These are phyloP conservation scores for Meyerozyma smithsonii DNA, from an alignment of 1,139 yeast species.

Conservation along the genomic window DNA sequence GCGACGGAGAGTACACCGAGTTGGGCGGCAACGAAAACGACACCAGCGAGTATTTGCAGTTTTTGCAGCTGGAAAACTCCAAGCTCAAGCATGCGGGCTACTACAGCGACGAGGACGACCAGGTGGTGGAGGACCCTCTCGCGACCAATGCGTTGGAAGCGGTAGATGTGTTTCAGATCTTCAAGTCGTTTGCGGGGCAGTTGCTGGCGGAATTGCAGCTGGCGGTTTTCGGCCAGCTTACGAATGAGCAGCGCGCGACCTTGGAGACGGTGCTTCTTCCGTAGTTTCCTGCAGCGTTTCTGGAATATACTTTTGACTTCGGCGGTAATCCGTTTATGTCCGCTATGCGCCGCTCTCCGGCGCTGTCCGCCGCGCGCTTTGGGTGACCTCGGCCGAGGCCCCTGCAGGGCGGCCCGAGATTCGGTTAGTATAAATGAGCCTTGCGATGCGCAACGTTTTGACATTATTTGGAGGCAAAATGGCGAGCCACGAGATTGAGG, in stretches of 20 bases:
- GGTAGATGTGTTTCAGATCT: slow-evolving; percentile 52
- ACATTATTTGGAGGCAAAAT: no score
- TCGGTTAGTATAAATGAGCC: no score
- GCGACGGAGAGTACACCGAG: slow-evolving; percentile 17
- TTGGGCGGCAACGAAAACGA: slow-evolving; percentile 12
- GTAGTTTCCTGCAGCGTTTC: background rate
- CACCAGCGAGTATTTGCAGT: slow-evolving; percentile 39
- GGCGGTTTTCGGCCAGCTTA: background rate
- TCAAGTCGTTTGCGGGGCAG: slow-evolving; percentile 15
- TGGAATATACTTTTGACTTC: no score
- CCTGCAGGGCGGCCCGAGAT: no score
- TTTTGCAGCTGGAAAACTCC: slow-evolving; percentile 39
- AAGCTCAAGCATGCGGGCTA: slow-evolving; percentile 34
- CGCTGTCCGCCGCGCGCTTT: no score
- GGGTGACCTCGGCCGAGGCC: no score
- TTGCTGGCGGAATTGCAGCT: slow-evolving; percentile 6
- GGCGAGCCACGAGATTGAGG: no score
- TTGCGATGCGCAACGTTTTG: no score
- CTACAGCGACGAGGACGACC: slow-evolving; percentile 48
- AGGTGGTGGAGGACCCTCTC: slow-evolving; percentile 74
- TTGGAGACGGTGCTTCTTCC: background rate
- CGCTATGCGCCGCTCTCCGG: no score
- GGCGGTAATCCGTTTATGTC: no score
- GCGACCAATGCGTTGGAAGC: slow-evolving; percentile 73
- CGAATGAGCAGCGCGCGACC: background rate